These are phyloP conservation scores for Mesembryanthemum crystallinum DNA, from an alignment of 148 eudicot genomes.

Conservation along the genomic window DNA sequence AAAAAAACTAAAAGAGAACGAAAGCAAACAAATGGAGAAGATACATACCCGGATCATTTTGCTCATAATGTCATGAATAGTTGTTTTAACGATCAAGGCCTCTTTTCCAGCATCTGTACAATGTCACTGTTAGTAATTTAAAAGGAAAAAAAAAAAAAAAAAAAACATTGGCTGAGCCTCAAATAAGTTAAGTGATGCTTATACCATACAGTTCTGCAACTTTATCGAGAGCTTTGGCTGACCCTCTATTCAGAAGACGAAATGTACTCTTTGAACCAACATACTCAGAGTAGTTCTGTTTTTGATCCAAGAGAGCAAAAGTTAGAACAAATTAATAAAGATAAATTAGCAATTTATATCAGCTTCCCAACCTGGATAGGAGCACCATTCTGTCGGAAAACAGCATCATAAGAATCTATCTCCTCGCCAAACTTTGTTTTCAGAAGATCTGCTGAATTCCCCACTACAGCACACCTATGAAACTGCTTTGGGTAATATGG, in stretches of 20 bases:
- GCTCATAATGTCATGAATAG: constrained; percentile 98
- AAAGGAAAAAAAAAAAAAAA: too few species aligned
- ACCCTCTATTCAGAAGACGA: constrained; percentile 95
- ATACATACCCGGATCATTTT: constrained; percentile 85
- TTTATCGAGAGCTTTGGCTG: constrained; percentile 99
- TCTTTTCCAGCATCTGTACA: constrained; percentile 86
- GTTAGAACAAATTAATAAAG: constrained; percentile 2
- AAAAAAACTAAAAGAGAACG: neutral
- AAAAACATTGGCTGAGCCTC: neutral
- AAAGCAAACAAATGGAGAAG: neutral
- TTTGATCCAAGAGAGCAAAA: constrained; percentile 11
- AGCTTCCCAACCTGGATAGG: constrained; percentile 68
- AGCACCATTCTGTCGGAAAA: constrained; percentile 92
- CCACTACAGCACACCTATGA: constrained; percentile 84
- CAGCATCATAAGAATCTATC: constrained; percentile 85
- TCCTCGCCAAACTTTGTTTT: constrained; percentile 88
- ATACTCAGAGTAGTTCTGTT: constrained; percentile 80
- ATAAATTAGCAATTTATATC: neutral
- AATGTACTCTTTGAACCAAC: constrained; percentile 95
- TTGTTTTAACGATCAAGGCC: constrained; percentile 83
- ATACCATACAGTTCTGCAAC: constrained; percentile 97
- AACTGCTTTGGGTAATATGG: constrained; percentile 84
- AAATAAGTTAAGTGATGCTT: constrained; percentile 19
- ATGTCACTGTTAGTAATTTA: constrained; percentile 17
- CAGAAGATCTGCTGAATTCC: constrained; percentile 94